These are phyloP conservation scores for Cnidoscolus chayamansa DNA, from an alignment of 441 rosid genomes.

Conservation along the genomic window DNA sequence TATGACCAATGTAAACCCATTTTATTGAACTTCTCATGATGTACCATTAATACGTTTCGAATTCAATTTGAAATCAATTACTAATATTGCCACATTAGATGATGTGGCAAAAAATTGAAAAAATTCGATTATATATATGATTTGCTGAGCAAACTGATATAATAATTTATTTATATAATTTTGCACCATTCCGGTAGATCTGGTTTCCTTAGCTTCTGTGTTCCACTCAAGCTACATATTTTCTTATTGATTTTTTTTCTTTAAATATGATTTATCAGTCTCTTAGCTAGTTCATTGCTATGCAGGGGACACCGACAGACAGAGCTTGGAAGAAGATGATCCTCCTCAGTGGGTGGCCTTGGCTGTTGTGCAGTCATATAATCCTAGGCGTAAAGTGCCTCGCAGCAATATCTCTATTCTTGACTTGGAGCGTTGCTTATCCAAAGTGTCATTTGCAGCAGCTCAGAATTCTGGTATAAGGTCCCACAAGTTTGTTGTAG, in stretches of 20 bases:
- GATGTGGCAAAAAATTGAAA: too few relatives aligned
- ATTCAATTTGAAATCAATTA: too few relatives aligned
- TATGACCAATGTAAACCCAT: too few relatives aligned
- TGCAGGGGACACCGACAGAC: constrained; percentile 40
- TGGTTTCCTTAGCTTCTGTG: neutral
- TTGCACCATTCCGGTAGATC: neutral
- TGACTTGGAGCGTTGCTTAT: constrained; percentile 69
- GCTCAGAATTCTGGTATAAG: constrained; percentile 64
- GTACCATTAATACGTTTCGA: too few relatives aligned
- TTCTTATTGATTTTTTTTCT: neutral
- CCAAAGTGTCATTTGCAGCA: constrained; percentile 65
- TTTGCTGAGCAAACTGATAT: neutral
- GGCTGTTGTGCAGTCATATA: constrained; percentile 76
- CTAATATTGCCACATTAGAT: too few relatives aligned
- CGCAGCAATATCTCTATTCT: constrained; percentile 65
- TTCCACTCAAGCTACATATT: neutral
- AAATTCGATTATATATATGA: too few relatives aligned
- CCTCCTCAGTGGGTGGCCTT: constrained; percentile 63
- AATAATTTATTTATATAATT: neutral
- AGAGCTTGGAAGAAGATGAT: constrained; percentile 29
- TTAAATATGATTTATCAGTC: too few relatives aligned
- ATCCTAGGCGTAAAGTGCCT: constrained; percentile 65
- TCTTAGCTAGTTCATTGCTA: constrained; percentile 1
- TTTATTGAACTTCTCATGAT: too few relatives aligned
- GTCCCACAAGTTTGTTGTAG: neutral